A percentile compares a stretch with the other conserved stretches of the same genome.
Conservation (phyloP, 2,329 filamentous ascomycete genomes). For the Exophiala phaeomuriformis region DNA sequence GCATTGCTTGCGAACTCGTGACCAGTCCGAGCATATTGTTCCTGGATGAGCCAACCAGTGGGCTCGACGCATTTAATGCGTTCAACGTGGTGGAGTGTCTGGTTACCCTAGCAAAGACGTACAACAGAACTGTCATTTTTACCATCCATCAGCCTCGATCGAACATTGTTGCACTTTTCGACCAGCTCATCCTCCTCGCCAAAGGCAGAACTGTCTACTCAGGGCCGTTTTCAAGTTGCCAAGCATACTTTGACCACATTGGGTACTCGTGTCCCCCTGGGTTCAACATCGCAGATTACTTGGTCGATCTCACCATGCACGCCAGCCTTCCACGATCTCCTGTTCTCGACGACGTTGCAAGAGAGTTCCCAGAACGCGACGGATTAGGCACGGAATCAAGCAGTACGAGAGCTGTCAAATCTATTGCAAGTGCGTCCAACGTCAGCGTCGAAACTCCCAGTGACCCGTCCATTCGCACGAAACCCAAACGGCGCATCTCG, state of each 20-base stretch:
- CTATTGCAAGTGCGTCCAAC: constrained; percentile 75
- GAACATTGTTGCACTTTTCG: constrained; percentile 95
- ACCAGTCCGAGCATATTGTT: constrained; percentile 97
- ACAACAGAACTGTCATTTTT: constrained; percentile 94
- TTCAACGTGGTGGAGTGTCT: constrained; percentile 97
- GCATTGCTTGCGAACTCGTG: constrained; percentile 94
- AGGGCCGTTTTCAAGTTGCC: constrained; percentile 79
- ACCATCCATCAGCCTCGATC: constrained; percentile 97
- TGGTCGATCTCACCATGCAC: constrained; percentile 97
- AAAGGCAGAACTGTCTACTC: constrained; percentile 89
- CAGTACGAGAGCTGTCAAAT: constrained; percentile 82
- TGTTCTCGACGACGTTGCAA: constrained; percentile 50
- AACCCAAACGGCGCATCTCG: constrained; percentile 66
- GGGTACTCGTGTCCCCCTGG: constrained; percentile 91
- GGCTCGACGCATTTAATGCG: constrained; percentile 91
- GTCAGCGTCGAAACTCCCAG: constrained; percentile 62
- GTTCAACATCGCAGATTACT: constrained; percentile 97
- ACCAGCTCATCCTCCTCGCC: constrained; percentile 83
- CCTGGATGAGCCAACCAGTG: constrained; percentile 93
- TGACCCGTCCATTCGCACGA: constrained; percentile 57
- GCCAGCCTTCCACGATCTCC: constrained; percentile 56
- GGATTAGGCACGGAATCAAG: constrained; percentile 67
- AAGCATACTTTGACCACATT: constrained; percentile 83
- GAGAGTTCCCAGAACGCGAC: constrained; percentile 51
- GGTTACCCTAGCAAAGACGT: constrained; percentile 88